A percentile compares a stretch with the other conserved stretches of the same genome.
Evolutionary conservation across 495 filamentous ascomycete species (phyloP).

Genomic region (Bombardia bombarda): DNA sequence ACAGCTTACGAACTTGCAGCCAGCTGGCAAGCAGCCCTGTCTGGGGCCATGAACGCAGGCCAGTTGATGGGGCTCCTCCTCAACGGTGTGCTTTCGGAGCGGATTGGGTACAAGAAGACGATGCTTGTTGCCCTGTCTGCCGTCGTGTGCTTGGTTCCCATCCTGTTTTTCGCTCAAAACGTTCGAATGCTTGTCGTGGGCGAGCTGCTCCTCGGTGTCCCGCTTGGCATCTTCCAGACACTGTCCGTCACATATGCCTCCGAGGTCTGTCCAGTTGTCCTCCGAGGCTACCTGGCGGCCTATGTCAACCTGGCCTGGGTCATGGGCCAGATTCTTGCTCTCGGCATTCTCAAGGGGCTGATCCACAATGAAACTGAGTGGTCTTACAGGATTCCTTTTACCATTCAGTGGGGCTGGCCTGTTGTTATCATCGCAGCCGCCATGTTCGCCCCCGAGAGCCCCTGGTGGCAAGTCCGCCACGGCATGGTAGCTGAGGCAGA

Average conservation of each 20-base stretch:
- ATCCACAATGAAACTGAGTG: slow-evolving; percentile 52
- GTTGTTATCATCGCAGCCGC: slow-evolving; percentile 47
- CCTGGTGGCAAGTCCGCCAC: slow-evolving; percentile 63
- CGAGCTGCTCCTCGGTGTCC: slow-evolving; percentile 59
- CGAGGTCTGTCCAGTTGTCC: slow-evolving; percentile 53
- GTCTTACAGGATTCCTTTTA: slow-evolving; percentile 63
- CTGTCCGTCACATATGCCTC: slow-evolving; percentile 40
- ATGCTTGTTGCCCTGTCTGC: slow-evolving; percentile 34
- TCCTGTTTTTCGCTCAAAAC: slow-evolving; percentile 52
- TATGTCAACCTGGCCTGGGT: slow-evolving; percentile 68
- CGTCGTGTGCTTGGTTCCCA: slow-evolving; percentile 42
- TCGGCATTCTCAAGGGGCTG: slow-evolving; percentile 50
- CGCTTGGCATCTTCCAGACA: slow-evolving; percentile 51
- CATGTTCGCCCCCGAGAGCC: slow-evolving; percentile 57
- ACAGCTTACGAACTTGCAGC: slow-evolving; percentile 24
- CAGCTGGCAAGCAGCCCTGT: slow-evolving; percentile 26
- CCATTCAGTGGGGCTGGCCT: slow-evolving; percentile 51
- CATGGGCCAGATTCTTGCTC: slow-evolving; percentile 56
- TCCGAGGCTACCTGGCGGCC: slow-evolving; percentile 59
- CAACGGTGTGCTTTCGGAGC: slow-evolving; percentile 41
- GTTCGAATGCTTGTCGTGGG: slow-evolving; percentile 51
- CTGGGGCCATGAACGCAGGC: slow-evolving; percentile 17
- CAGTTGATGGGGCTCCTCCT: slow-evolving; percentile 34
- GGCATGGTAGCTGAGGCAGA: slow-evolving; percentile 43
- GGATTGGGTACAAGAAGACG: slow-evolving; percentile 37